Evolutionary conservation across 345 rosid species (phyloP).

Genomic region (Rhodamnia argentea): DNA sequence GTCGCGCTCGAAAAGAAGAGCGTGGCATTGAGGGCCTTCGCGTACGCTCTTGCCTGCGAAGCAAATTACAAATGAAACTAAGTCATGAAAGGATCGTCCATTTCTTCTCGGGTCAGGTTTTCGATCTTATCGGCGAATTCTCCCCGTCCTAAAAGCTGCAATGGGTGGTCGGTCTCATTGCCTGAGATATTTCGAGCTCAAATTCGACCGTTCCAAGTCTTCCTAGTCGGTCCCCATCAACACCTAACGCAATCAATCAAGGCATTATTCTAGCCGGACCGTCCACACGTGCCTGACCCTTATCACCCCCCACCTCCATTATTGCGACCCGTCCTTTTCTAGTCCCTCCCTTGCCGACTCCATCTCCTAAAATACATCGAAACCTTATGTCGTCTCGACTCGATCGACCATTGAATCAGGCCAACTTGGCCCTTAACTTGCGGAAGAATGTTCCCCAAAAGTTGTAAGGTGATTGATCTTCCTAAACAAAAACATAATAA

Average conservation of each 20-base stretch:
- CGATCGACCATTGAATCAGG: neutral
- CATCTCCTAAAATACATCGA: neutral
- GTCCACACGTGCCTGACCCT: neutral
- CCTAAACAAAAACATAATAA: neutral
- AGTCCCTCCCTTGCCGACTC: neutral
- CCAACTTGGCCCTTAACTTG: neutral
- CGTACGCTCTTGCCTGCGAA: conserved; percentile 78
- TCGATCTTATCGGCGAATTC: no score
- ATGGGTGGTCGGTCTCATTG: no score
- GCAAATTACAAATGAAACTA: neutral
- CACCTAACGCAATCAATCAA: neutral
- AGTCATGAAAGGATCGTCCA: neutral
- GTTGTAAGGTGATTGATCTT: neutral
- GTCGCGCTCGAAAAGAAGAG: conserved; percentile 88
- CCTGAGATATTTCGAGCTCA: neutral
- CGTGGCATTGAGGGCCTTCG: conserved; percentile 75
- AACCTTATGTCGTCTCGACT: neutral
- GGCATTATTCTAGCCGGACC: neutral
- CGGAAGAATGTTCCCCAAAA: neutral
- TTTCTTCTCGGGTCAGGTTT: no score
- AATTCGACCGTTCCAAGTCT: neutral
- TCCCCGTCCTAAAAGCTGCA: no score
- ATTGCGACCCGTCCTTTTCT: neutral
- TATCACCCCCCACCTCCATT: neutral
- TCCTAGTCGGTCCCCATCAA: neutral